phyloP scores from a whole-genome alignment of 331 rosid species.

The Ulmus americana region DNA sequence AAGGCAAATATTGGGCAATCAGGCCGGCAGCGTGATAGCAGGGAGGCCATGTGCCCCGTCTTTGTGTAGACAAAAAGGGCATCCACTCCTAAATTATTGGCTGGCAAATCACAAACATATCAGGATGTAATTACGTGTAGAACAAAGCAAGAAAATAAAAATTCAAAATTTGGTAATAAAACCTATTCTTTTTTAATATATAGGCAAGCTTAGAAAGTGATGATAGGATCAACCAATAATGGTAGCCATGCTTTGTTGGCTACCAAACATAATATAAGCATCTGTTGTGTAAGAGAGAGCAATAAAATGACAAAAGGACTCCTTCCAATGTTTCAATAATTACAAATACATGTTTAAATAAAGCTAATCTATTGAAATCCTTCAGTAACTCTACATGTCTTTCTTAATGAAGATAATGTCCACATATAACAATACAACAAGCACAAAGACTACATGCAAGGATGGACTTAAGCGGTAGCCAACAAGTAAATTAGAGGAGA shows the following conservation, averaged over 20 bases:
- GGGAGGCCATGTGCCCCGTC: slow-evolving; percentile 90
- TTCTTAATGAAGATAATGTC: no score
- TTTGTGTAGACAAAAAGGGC: slow-evolving; percentile 81
- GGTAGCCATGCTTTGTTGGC: neutral
- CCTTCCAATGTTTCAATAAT: no score
- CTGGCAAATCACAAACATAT: slow-evolving; percentile 43
- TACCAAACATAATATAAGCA: no score
- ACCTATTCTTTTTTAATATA: neutral
- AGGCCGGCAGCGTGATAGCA: slow-evolving; percentile 84
- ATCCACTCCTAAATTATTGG: slow-evolving; percentile 80
- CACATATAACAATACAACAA: no score
- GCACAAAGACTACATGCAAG: no score
- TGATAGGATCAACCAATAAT: neutral
- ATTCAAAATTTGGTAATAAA: neutral
- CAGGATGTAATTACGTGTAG: neutral
- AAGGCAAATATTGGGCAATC: slow-evolving; percentile 94
- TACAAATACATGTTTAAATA: no score
- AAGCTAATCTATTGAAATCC: no score
- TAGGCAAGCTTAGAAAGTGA: neutral
- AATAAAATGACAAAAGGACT: no score
- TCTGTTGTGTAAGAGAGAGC: no score
- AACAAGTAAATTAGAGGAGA: no score
- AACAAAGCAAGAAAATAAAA: neutral
- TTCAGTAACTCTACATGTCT: no score
- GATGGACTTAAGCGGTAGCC: no score